Percentiles rank a stretch among this genome's conserved stretches.
phyloP scores from a whole-genome alignment of 2,329 filamentous ascomycete species.

The Ceratocystis alfenasii region DNA sequence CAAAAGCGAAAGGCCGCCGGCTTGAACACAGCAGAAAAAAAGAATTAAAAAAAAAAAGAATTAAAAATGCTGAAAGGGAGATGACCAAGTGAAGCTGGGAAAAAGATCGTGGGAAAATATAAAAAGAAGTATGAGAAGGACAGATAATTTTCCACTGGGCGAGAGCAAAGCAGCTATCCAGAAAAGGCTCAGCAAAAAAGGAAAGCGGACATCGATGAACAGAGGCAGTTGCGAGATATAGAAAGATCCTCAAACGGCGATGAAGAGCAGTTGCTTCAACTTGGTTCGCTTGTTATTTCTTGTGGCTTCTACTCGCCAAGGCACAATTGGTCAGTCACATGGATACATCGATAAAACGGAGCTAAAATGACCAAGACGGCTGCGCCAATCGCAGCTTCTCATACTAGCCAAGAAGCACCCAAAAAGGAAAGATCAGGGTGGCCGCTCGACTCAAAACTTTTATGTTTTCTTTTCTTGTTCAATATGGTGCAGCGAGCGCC shows the following conservation, averaged over 20 bases:
- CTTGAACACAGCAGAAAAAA: neutral
- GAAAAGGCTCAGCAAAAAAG: neutral
- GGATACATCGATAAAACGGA: constrained; percentile 13
- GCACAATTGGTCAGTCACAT: constrained; percentile 5
- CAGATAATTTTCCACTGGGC: neutral
- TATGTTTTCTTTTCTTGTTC: neutral
- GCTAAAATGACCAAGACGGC: constrained; percentile 12
- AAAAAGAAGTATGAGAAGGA: constrained; percentile 13
- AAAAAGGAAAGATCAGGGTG: constrained; percentile 11
- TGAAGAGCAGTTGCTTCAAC: constrained; percentile 14
- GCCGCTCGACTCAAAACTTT: neutral
- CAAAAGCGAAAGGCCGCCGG: constrained; percentile 8
- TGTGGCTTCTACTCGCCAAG: neutral
- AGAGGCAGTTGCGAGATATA: constrained; percentile 12
- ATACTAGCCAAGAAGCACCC: constrained; percentile 4
- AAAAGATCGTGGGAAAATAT: constrained; percentile 9
- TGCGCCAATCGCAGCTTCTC: constrained; percentile 9
- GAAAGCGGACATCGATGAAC: neutral
- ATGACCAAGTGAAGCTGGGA: neutral
- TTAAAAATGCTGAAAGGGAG: neutral
- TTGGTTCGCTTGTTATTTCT: neutral
- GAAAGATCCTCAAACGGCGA: constrained; percentile 15
- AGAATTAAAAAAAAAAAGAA: neutral
- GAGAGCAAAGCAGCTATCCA: neutral
- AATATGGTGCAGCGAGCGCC: neutral